These are phyloP conservation scores for Kazachstania africana DNA, from an alignment of 805 yeast genomes.

Conservation along the genomic window DNA sequence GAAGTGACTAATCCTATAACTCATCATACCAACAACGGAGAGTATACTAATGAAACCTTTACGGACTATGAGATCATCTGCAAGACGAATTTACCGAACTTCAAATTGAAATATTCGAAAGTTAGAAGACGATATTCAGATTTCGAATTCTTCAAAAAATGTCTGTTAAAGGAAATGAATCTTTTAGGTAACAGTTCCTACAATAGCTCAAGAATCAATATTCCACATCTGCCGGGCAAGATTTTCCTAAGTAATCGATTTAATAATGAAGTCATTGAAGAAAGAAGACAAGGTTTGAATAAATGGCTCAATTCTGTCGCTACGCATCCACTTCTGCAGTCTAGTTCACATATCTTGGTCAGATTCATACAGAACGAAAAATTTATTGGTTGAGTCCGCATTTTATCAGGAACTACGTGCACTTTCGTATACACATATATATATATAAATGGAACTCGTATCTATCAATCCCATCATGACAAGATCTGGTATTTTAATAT, in stretches of 20 bases:
- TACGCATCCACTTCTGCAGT: slow-evolving; percentile 87
- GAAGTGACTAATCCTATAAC: slow-evolving; percentile 45
- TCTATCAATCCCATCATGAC: too few relatives aligned
- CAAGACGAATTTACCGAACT: slow-evolving; percentile 84
- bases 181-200: slow-evolving; percentile 6
- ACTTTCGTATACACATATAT: not conserved
- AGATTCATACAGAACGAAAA: slow-evolving; percentile 79
- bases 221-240: slow-evolving; percentile 90
- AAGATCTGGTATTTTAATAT: too few relatives aligned
- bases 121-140: slow-evolving; percentile 87
- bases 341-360: slow-evolving; percentile 66
- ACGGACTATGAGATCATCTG: slow-evolving; percentile 90
- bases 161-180: slow-evolving; percentile 63
- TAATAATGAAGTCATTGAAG: slow-evolving; percentile 71
- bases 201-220: slow-evolving; percentile 48
- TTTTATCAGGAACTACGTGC: not conserved
- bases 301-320: slow-evolving; percentile 69
- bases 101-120: slow-evolving; percentile 46
- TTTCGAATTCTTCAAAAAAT: slow-evolving; percentile 68
- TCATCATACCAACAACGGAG: slow-evolving; percentile 6
- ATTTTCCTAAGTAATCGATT: slow-evolving; percentile 59
- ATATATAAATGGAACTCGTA: too few relatives aligned
- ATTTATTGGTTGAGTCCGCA: slow-evolving; percentile 16
- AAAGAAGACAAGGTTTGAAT: slow-evolving; percentile 73
- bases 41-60: slow-evolving; percentile 38